Percentiles rank a stretch among this genome's conserved stretches.
These are phyloP conservation scores for Durusdinium trenchii DNA, from an alignment of 73 alveolate genomes.

Conservation along the genomic window DNA sequence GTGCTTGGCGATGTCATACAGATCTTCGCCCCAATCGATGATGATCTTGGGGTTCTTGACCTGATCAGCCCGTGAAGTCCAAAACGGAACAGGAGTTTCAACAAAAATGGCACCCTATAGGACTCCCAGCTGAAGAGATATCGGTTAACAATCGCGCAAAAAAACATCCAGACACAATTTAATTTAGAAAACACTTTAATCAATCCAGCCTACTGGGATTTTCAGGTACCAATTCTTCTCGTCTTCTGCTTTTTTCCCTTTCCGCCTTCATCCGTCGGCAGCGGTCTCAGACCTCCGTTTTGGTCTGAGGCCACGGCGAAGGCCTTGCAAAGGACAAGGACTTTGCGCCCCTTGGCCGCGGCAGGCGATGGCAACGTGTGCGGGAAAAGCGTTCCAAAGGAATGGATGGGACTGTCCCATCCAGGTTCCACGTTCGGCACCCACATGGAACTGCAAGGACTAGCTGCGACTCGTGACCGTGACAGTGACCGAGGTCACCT, in stretches of 20 bases:
- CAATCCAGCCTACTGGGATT: background rate
- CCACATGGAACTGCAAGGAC: too few relatives aligned
- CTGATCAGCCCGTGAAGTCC: too few relatives aligned
- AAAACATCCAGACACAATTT: background rate
- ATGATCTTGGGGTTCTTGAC: conserved; percentile 71
- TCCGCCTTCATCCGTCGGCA: background rate
- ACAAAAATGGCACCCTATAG: too few relatives aligned
- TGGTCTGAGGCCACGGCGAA: background rate
- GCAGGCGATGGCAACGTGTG: background rate
- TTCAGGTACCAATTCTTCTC: background rate
- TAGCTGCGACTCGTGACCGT: too few relatives aligned
- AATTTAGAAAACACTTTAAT: background rate
- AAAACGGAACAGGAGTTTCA: too few relatives aligned
- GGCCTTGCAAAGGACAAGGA: conserved; percentile 50
- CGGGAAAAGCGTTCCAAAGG: too few relatives aligned
- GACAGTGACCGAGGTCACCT: too few relatives aligned
- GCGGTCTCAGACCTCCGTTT: background rate
- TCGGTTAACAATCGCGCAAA: background rate
- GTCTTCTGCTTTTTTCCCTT: background rate
- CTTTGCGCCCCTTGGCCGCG: conserved; percentile 32
- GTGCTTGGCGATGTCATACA: conserved; percentile 69
- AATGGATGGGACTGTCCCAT: too few relatives aligned
- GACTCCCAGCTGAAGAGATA: background rate
- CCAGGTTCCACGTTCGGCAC: too few relatives aligned
- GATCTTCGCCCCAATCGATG: conserved; percentile 70